These are phyloP conservation scores for Solanum sejunctum DNA, from an alignment of 257 asterid genomes.

Conservation along the genomic window DNA sequence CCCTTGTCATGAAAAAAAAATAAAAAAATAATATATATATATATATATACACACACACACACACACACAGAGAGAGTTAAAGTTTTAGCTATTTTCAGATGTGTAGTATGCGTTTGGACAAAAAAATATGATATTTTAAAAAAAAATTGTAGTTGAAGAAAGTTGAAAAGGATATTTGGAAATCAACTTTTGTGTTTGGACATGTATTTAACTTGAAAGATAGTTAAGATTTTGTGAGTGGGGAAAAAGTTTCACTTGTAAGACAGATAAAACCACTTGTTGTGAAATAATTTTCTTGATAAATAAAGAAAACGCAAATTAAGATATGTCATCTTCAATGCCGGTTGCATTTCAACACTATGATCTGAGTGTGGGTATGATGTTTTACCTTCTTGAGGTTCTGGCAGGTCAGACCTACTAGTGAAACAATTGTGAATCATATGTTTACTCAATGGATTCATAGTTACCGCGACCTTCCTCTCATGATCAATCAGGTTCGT, in stretches of 20 bases:
- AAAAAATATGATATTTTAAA: not conserved
- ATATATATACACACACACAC: not conserved
- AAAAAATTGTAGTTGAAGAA: not conserved
- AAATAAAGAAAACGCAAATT: not conserved
- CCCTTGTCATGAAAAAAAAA: too few species aligned
- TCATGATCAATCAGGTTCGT: constrained; percentile 91
- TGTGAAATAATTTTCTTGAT: not conserved
- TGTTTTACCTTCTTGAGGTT: constrained; percentile 67
- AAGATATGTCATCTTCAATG: not conserved
- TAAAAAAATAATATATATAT: too few species aligned
- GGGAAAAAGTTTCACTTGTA: not conserved
- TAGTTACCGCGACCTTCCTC: constrained; percentile 98
- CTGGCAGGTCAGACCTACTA: constrained; percentile 98
- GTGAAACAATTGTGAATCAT: constrained; percentile 98
- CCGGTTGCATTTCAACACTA: constrained; percentile 9
- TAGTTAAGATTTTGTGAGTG: not conserved
- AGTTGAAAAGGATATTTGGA: not conserved
- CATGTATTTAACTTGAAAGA: not conserved
- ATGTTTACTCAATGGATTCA: constrained; percentile 99
- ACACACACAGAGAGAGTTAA: not conserved
- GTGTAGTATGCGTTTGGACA: not conserved
- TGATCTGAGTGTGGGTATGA: constrained; percentile 48
- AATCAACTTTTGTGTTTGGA: not conserved
- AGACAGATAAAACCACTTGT: not conserved
- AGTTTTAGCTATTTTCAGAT: not conserved